A percentile compares a stretch with the other conserved stretches of the same genome.
Conservation (phyloP, 257 asterid species). For the Scutellaria galericulata region DNA sequence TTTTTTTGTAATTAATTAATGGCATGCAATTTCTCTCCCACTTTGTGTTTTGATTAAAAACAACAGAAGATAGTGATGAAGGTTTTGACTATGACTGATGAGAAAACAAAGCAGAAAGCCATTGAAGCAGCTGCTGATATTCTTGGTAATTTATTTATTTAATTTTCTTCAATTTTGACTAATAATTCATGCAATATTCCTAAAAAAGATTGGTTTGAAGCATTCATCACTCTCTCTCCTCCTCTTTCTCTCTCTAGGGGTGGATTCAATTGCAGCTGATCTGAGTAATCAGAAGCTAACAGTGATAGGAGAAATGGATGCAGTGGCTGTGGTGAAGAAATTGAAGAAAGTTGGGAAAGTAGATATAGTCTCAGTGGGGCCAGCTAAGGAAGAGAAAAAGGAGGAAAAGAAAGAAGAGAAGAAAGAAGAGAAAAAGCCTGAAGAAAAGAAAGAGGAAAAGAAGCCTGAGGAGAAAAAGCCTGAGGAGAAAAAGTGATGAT, state of each 20-base stretch:
- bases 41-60: neutral
- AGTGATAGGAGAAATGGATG: conserved; percentile 68
- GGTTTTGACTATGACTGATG: conserved; percentile 68
- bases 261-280: conserved; percentile 66
- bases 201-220: too few relatives aligned
- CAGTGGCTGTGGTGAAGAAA: conserved; percentile 64
- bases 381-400: conserved; percentile 58
- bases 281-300: conserved; percentile 61
- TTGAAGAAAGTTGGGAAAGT: conserved; percentile 62
- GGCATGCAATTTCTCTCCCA: neutral
- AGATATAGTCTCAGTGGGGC: conserved; percentile 56
- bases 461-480: conserved; percentile 53
- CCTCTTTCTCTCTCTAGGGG: conserved; percentile 39
- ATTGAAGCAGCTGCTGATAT: conserved; percentile 73
- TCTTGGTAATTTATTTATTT: conserved; percentile 38
- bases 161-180: neutral
- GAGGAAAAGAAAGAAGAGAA: conserved; percentile 46
- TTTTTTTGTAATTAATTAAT: neutral
- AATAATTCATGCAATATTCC: neutral
- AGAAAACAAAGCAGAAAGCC: conserved; percentile 69
- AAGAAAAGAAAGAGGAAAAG: conserved; percentile 45
- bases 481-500: conserved; percentile 17
- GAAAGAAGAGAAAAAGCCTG: conserved; percentile 43
- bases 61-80: conserved; percentile 58
- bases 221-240: neutral